Evolutionary conservation across 1,284 basidiomycete genomes (phyloP).

Genomic region (Amylostereum chailletii): DNA sequence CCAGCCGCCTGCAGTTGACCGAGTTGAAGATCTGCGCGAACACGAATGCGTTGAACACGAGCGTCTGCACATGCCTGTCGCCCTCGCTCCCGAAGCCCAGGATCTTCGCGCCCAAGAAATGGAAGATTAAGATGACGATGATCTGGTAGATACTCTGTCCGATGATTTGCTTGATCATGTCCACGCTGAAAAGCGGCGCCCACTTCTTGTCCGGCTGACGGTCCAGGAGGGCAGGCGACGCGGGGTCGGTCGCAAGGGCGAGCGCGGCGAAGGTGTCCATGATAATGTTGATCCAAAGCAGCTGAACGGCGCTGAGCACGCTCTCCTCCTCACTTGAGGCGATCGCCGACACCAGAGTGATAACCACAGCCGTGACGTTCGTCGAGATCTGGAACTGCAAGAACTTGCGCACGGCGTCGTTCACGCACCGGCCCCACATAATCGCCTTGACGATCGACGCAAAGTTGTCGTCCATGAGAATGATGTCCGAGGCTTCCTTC

Average conservation of each 20-base stretch:
- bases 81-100: slow-evolving; percentile 46
- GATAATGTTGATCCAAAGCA: slow-evolving; percentile 96
- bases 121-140: slow-evolving; percentile 78
- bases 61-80: slow-evolving; percentile 62
- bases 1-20: slow-evolving; percentile 84
- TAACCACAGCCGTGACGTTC: slow-evolving; percentile 91
- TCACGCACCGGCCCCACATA: slow-evolving; percentile 98
- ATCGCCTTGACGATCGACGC: slow-evolving; percentile 94
- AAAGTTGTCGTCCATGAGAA: slow-evolving; percentile 98
- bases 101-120: slow-evolving; percentile 76
- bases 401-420: slow-evolving; percentile 96
- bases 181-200: slow-evolving; percentile 81
- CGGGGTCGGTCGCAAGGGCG: slow-evolving; percentile 94
- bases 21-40: slow-evolving; percentile 97
- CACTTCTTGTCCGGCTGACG: slow-evolving; percentile 87
- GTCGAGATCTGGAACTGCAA: slow-evolving; percentile 97
- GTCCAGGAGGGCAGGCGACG: slow-evolving; percentile 72
- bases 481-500: slow-evolving; percentile 98
- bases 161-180: slow-evolving; percentile 95
- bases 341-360: slow-evolving; percentile 90
- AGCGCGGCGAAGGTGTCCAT: slow-evolving; percentile 99
- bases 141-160: slow-evolving; percentile 89
- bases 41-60: slow-evolving; percentile 96
- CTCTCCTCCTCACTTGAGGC: slow-evolving; percentile 72
- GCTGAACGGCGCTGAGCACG: slow-evolving; percentile 88